A percentile compares a stretch with the other conserved stretches of the same genome.
These are phyloP conservation scores for Metarhizium guizhouense DNA, from an alignment of 2,329 filamentous ascomycete species.

Conservation along the genomic window DNA sequence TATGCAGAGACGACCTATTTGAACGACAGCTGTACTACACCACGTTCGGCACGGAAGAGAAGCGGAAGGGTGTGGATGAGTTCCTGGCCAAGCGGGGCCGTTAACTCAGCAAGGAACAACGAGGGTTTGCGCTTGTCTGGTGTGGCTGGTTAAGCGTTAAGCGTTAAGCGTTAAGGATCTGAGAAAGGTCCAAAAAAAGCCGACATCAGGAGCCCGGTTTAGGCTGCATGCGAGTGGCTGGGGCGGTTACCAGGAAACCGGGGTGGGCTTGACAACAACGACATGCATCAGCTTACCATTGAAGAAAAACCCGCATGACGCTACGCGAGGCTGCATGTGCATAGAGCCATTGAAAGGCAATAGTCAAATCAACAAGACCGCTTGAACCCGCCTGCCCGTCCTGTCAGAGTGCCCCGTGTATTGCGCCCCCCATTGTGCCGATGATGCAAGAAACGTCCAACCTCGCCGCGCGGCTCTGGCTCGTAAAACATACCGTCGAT, in stretches of 20 bases:
- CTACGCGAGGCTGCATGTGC: neutral
- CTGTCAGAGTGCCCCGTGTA: neutral
- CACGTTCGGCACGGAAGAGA: conserved; percentile 24
- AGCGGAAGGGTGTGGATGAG: conserved; percentile 17
- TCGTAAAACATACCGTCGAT: too few species aligned
- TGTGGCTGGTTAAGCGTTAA: neutral
- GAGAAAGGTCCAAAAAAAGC: neutral
- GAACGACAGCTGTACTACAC: conserved; percentile 26
- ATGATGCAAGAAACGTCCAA: neutral
- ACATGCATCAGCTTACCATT: conserved; percentile 4
- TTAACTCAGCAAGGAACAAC: neutral
- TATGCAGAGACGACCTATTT: conserved; percentile 21
- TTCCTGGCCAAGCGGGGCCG: conserved; percentile 17
- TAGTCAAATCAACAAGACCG: neutral
- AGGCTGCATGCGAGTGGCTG: neutral
- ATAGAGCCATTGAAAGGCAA: neutral
- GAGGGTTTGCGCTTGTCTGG: neutral
- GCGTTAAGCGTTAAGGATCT: too few species aligned
- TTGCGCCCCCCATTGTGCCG: neutral
- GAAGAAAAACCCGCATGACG: conserved; percentile 2
- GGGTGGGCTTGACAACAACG: neutral
- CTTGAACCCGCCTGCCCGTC: neutral
- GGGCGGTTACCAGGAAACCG: neutral
- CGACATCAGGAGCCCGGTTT: neutral
- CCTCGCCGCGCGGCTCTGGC: too few species aligned